These are phyloP conservation scores for Paraphoma sp. DNA, from an alignment of 2,329 filamentous ascomycete species.

Conservation along the genomic window DNA sequence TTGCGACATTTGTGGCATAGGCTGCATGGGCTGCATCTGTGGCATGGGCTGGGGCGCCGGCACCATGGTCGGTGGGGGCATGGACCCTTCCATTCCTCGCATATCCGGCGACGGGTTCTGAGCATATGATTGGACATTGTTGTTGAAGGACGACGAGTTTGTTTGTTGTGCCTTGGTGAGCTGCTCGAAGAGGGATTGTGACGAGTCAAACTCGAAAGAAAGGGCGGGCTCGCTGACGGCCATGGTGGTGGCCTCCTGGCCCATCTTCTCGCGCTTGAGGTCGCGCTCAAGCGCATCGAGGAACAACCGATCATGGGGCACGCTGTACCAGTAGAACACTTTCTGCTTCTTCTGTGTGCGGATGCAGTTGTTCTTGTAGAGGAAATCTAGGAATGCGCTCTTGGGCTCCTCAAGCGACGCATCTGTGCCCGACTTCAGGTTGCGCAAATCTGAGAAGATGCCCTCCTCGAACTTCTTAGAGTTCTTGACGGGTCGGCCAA, in stretches of 20 bases:
- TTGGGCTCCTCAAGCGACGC: slow-evolving; percentile 98
- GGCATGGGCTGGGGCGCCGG: slow-evolving; percentile 49
- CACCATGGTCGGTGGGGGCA: slow-evolving; percentile 90
- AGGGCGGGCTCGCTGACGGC: slow-evolving; percentile 96
- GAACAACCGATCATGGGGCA: slow-evolving; percentile 96
- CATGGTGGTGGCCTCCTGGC: slow-evolving; percentile 94
- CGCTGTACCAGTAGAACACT: slow-evolving; percentile 99
- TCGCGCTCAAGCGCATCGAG: slow-evolving; percentile 97
- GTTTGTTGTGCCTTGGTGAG: slow-evolving; percentile 99
- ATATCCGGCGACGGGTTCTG: slow-evolving; percentile 89
- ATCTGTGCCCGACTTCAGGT: slow-evolving; percentile 97
- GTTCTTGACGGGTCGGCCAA: slow-evolving; percentile 97
- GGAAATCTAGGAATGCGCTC: slow-evolving; percentile 96
- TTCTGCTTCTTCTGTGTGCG: slow-evolving; percentile 99
- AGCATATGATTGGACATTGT: slow-evolving; percentile 68
- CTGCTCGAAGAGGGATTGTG: slow-evolving; percentile 98
- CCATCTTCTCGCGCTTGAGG: slow-evolving; percentile 99
- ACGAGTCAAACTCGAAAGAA: slow-evolving; percentile 99
- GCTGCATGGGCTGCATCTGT: slow-evolving; percentile 42
- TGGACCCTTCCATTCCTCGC: slow-evolving; percentile 81
- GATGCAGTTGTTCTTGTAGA: slow-evolving; percentile 99
- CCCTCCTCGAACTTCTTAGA: slow-evolving; percentile 99
- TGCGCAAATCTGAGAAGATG: slow-evolving; percentile 97
- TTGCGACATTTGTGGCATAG: slow-evolving; percentile 55
- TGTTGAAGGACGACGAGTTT: slow-evolving; percentile 95